These are phyloP conservation scores for Exophiala sp. DNA, from an alignment of 2,329 filamentous ascomycete genomes.

Conservation along the genomic window DNA sequence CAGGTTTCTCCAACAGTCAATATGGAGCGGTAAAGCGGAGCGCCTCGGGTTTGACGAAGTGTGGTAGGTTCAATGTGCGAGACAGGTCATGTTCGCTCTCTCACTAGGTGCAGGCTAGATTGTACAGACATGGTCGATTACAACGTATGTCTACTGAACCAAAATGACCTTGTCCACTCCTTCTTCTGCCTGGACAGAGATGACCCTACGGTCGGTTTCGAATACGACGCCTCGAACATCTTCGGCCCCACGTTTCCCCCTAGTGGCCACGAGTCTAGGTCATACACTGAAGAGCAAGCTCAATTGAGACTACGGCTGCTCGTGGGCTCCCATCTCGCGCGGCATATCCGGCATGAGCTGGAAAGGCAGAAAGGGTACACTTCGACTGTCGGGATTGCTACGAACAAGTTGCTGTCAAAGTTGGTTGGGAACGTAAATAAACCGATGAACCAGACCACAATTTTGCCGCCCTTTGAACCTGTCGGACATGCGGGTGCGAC, in stretches of 20 bases:
- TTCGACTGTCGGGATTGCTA: slow-evolving; percentile 78
- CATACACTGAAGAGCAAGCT: slow-evolving; percentile 24
- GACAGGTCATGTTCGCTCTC: slow-evolving; percentile 8
- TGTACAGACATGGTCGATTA: slow-evolving; percentile 81
- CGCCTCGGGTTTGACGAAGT: slow-evolving; percentile 88
- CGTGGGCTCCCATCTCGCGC: slow-evolving; percentile 74
- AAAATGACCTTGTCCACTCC: slow-evolving; percentile 56
- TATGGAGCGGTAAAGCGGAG: slow-evolving; percentile 74
- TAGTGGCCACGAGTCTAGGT: neutral
- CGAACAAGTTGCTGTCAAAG: slow-evolving; percentile 80
- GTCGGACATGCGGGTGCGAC: slow-evolving; percentile 39
- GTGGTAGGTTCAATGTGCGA: slow-evolving; percentile 46
- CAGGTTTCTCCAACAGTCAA: slow-evolving; percentile 62
- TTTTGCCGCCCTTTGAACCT: slow-evolving; percentile 59
- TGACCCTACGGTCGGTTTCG: slow-evolving; percentile 75
- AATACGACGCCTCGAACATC: slow-evolving; percentile 64
- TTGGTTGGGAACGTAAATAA: slow-evolving; percentile 79
- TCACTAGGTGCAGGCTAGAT: slow-evolving; percentile 53
- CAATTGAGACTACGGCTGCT: slow-evolving; percentile 56
- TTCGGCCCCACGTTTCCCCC: slow-evolving; percentile 58
- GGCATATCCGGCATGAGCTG: slow-evolving; percentile 64
- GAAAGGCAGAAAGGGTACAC: slow-evolving; percentile 77
- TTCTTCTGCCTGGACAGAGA: slow-evolving; percentile 71
- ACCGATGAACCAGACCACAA: slow-evolving; percentile 77
- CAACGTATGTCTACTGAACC: slow-evolving; percentile 68